Base-by-base conservation (phyloP, 116 monocot genomes). In the Posidonia oceanica region DNA sequence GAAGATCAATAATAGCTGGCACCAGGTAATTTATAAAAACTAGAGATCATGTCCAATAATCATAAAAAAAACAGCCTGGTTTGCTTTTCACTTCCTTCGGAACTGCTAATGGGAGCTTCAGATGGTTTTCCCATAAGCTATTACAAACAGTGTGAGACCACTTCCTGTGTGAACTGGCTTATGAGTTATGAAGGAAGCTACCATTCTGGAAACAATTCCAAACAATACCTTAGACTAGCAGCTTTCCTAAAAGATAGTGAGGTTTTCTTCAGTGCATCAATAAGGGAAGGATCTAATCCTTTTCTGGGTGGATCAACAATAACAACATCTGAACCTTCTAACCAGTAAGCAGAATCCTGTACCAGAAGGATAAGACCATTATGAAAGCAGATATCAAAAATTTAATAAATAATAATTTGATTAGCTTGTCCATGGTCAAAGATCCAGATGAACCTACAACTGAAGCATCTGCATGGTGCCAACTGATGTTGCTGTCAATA, bases 231-330 rank as follows among this genome's bases (percentile, higher is more conserved):
- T 67, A 76, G 59, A 18, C 68, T 74, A 20, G 21, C 54, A 79
- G 52, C 36, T 78, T 80, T 91, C 13, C 58, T 44, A 37, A 54
- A 55, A 54, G 86, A 72, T 68, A 76, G 60, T 73, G 78, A 75
- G 39, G 71, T 66, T 54, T 62, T 83, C 20, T 59, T 74, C 69
- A 96, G 79, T 54, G 91, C 87, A 70, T 83, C 82, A 67, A 83
- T 53, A 17, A 96, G 66, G 14, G 91, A 81, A 13, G 78, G 71
- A 63, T 91, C 78, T 76, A 96, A 70, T 42, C 96, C 96, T 85
- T 96, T 96, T 80, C 91, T 88, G 0, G 96, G 96, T 74, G 96
- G 96, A 87, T 96, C 96, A 17, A 96, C 91, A 73, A 96, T 75
- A 69, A 91, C 80, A 39, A 96, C 85, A 80, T 89, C 86, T 77